phyloP scores from a whole-genome alignment of 2,329 filamentous ascomycete species.

The Colletotrichum sublineola region DNA sequence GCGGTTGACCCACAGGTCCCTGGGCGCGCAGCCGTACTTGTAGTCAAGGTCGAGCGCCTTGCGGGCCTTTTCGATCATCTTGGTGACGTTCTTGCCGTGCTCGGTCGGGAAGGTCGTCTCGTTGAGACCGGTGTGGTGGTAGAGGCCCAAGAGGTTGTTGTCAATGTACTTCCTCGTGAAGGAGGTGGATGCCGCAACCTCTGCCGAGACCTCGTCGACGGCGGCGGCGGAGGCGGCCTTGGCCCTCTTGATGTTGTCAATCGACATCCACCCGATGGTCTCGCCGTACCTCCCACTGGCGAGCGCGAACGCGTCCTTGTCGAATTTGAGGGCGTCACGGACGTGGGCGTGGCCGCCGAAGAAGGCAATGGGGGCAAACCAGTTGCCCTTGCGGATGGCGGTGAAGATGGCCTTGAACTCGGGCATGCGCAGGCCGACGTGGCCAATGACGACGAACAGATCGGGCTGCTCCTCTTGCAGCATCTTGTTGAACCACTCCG shows the following conservation, averaged over 20 bases:
- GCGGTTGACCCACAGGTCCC: conserved; percentile 84
- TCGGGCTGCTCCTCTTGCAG: conserved; percentile 89
- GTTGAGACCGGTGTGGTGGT: conserved; percentile 83
- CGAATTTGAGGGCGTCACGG: conserved; percentile 84
- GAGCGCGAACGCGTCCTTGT: conserved; percentile 81
- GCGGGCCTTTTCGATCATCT: conserved; percentile 77
- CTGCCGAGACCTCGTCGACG: conserved; percentile 47
- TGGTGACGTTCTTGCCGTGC: conserved; percentile 78
- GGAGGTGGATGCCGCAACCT: conserved; percentile 54
- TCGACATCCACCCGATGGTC: conserved; percentile 93
- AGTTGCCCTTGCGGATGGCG: conserved; percentile 81
- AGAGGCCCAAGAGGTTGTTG: conserved; percentile 88
- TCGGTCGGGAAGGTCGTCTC: conserved; percentile 80
- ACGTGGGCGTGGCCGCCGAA: conserved; percentile 94
- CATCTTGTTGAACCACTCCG: conserved; percentile 90
- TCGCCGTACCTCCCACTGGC: conserved; percentile 95
- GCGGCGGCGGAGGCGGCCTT: conserved; percentile 38
- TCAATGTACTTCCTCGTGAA: conserved; percentile 91
- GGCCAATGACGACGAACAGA: conserved; percentile 87
- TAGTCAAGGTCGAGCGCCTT: conserved; percentile 79
- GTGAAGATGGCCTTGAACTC: conserved; percentile 85
- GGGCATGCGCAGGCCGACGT: conserved; percentile 84
- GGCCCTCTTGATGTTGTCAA: conserved; percentile 71
- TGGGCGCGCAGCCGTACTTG: conserved; percentile 85
- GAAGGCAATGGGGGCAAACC: conserved; percentile 88